Conservation (phyloP, 768 basidiomycete species). For the Macrocybe gigantea region DNA sequence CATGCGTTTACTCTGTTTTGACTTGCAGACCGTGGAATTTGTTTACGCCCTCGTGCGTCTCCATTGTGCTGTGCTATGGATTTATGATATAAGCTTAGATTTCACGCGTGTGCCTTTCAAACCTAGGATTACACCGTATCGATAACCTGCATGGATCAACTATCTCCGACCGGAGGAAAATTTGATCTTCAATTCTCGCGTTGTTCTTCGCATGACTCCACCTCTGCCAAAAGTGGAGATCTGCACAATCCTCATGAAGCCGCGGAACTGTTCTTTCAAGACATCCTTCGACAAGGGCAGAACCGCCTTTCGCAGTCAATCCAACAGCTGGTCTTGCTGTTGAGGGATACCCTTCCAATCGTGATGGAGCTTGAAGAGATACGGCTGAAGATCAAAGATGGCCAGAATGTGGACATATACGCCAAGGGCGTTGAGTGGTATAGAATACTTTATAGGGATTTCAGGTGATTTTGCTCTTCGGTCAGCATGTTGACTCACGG, state of each 20-base stretch:
- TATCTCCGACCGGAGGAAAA: conserved; percentile 59
- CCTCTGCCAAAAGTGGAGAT: conserved; percentile 14
- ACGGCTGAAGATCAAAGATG: conserved; percentile 25
- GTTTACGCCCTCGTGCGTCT: conserved; percentile 58
- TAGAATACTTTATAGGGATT: conserved; percentile 63
- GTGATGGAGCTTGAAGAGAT: conserved; percentile 65
- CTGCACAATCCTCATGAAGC: conserved; percentile 72
- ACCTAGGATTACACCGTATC: conserved; percentile 69
- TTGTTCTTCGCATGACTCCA: conserved; percentile 17
- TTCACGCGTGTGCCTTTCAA: neutral
- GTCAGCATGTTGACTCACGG: neutral
- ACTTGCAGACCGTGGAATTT: conserved; percentile 89
- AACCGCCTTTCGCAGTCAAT: conserved; percentile 61
- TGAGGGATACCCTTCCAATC: conserved; percentile 76
- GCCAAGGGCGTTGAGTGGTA: conserved; percentile 83
- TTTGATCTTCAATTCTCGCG: conserved; percentile 75
- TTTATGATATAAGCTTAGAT: neutral
- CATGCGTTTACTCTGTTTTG: conserved; percentile 82
- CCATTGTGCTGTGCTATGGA: neutral
- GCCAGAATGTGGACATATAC: conserved; percentile 52
- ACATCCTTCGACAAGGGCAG: conserved; percentile 59
- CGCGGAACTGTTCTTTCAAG: conserved; percentile 69
- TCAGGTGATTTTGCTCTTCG: conserved; percentile 36
- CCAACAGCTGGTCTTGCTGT: conserved; percentile 58
- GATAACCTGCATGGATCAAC: conserved; percentile 74